Base-by-base conservation (phyloP, 2,329 filamentous ascomycete genomes). In the Acarospora socialis region DNA sequence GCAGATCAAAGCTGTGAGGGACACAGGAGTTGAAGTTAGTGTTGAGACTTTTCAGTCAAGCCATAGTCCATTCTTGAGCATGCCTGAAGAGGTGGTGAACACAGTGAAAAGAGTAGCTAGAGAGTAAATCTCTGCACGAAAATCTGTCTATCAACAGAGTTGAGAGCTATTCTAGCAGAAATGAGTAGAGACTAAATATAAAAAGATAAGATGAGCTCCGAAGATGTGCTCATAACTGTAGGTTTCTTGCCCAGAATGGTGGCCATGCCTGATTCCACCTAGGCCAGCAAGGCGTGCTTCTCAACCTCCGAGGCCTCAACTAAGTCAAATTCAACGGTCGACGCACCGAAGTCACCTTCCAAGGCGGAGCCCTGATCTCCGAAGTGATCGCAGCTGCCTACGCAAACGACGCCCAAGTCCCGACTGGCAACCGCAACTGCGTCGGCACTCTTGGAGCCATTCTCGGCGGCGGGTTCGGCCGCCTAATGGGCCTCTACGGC, bases 31-130 rank as follows among this genome's bases (percentile, higher is more conserved):
- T 1, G 43, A 50, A 1, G 40, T 54, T 12, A 45, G 46, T 21
- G 46, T 52, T 4, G 49, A 49, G 32, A 52, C 46, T 13, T 31
- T 53, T 4, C 46, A 54, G 34, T 43, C 41, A 9, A 50, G 53
- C 1, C 59, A 63, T 41, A 57, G 53, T 40, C 59, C 57, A 12
- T 63, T 60, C 39, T 35, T 61, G 40, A 56, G 52, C 20, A 51
- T 45, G 43, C 51, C 55, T 0, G 48, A 48, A 27, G 47, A 48
- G 28, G 43, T 53, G 30, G 56, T 50, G 3, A 43, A 38, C 9
- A 47, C 50, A 35, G 43, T 60, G 28, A 34, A 41, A 35, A 36
- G 40, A 30, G 46, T 47, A 10, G 38, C 44, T 34, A 52, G 41
- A 33, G 48, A 35, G 35, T 35, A 35, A 8, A 39, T 38, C 9